A percentile compares a stretch with the other conserved stretches of the same genome.
Conservation (phyloP, 2,329 filamentous ascomycete genomes). For the Fusarium buharicum region DNA sequence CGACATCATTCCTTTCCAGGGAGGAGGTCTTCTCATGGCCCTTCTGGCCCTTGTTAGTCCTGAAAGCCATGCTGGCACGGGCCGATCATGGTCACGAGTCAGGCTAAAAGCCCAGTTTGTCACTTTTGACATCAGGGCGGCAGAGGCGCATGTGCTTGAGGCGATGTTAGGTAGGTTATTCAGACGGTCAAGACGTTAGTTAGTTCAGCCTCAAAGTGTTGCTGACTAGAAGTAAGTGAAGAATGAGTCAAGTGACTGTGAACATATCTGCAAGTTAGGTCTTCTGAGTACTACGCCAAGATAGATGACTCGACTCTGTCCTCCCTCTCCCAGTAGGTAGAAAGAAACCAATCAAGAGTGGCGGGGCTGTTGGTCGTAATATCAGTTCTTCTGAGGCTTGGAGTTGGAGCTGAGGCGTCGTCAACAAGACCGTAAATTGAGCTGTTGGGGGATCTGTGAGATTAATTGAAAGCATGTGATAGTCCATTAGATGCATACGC, state of each 20-base stretch:
- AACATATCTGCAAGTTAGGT: slow-evolving; percentile 27
- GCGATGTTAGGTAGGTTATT: slow-evolving; percentile 15
- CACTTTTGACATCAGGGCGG: slow-evolving; percentile 19
- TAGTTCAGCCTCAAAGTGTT: slow-evolving; percentile 20
- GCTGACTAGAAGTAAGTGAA: slow-evolving; percentile 22
- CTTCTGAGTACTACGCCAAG: slow-evolving; percentile 30
- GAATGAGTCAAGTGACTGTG: slow-evolving; percentile 31
- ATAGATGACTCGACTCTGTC: slow-evolving; percentile 33
- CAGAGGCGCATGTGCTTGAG: slow-evolving; percentile 20
- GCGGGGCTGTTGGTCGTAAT: slow-evolving; percentile 16
- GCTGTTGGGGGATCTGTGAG: slow-evolving; percentile 22
- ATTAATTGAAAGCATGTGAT: slow-evolving; percentile 43
- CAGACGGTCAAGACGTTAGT: slow-evolving; percentile 6
- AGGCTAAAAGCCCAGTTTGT: slow-evolving; percentile 9
- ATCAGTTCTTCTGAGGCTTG: background rate
- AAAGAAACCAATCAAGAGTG: slow-evolving; percentile 17
- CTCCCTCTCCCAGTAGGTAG: slow-evolving; percentile 9
- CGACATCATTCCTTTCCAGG: slow-evolving; percentile 34
- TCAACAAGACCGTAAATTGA: slow-evolving; percentile 25
- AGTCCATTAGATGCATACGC: slow-evolving; percentile 41
- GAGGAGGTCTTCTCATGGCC: slow-evolving; percentile 31
- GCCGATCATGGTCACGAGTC: slow-evolving; percentile 35
- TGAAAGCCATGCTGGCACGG: slow-evolving; percentile 30
- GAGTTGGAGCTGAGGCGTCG: slow-evolving; percentile 29
- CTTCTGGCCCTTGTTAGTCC: slow-evolving; percentile 19